Percentiles rank a stretch among this genome's conserved stretches.
These are phyloP conservation scores for Boletus speciosus DNA, from an alignment of 768 basidiomycete species.

Conservation along the genomic window DNA sequence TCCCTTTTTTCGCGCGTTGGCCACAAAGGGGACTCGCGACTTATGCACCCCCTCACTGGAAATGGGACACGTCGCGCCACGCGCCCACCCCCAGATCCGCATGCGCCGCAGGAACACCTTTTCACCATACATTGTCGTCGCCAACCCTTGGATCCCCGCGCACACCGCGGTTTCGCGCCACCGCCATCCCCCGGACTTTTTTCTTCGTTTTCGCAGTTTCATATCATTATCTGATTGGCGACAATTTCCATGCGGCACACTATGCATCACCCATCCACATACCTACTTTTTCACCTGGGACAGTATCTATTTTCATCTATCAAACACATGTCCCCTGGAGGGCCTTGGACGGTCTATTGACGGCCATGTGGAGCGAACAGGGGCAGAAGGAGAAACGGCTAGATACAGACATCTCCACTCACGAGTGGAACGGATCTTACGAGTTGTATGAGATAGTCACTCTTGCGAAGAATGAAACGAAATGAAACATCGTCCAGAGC, in stretches of 20 bases:
- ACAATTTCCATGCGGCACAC: constrained; percentile 20
- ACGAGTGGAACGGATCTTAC: constrained; percentile 20
- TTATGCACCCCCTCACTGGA: constrained; percentile 17
- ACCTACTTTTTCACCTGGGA: constrained; percentile 21
- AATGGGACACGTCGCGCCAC: constrained; percentile 25
- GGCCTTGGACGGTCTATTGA: constrained; percentile 15
- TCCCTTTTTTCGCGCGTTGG: constrained; percentile 20
- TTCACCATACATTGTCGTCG: constrained; percentile 13
- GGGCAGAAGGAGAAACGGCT: constrained; percentile 11
- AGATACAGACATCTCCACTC: constrained; percentile 11
- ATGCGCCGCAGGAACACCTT: constrained; percentile 18
- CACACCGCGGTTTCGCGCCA: constrained; percentile 12
- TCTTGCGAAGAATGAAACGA: constrained; percentile 41
- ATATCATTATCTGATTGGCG: constrained; percentile 30
- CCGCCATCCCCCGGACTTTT: constrained; percentile 7
- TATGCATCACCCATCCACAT: constrained; percentile 30
- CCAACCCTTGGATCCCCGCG: constrained; percentile 19
- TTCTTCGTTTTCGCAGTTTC: constrained; percentile 16
- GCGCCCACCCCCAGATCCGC: constrained; percentile 20
- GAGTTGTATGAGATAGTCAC: constrained; percentile 24
- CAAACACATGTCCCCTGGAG: constrained; percentile 23
- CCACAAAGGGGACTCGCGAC: constrained; percentile 24
- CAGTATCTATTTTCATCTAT: constrained; percentile 32
- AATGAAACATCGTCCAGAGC: constrained; percentile 35
- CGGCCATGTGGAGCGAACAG: constrained; percentile 11